phyloP scores from a whole-genome alignment of 139 green algal species.

The Limnomonas spitsbergensis region DNA sequence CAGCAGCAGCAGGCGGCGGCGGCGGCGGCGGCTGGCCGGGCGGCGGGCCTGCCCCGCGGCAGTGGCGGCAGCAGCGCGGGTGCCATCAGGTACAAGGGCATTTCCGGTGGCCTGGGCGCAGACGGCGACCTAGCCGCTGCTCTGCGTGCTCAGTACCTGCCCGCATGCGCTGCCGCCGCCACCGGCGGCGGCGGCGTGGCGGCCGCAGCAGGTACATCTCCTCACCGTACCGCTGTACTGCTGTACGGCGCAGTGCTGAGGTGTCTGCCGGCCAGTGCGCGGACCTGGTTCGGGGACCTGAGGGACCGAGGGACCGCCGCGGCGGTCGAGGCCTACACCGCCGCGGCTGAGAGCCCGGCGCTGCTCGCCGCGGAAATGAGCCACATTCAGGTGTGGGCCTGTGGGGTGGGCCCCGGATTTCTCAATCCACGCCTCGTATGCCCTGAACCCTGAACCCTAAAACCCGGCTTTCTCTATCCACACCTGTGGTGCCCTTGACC shows the following conservation, averaged over 20 bases:
- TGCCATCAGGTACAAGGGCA: neutral
- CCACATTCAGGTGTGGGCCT: constrained; percentile 35
- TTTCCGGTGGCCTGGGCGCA: neutral
- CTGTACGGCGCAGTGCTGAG: constrained; percentile 47
- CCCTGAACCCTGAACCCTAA: neutral
- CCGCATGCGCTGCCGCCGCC: too few species aligned
- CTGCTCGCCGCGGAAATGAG: constrained; percentile 79
- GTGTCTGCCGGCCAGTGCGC: constrained; percentile 67
- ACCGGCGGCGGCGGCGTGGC: too few species aligned
- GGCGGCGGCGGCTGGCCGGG: neutral
- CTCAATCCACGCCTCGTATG: too few species aligned
- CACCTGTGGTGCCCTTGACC: too few species aligned
- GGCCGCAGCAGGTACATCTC: too few species aligned
- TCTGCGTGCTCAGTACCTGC: too few species aligned
- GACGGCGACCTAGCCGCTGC: neutral
- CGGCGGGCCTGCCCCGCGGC: neutral
- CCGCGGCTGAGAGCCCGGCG: constrained; percentile 58
- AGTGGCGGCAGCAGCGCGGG: neutral
- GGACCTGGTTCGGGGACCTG: constrained; percentile 83
- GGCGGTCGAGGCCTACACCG: constrained; percentile 82
- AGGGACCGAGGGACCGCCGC: constrained; percentile 48
- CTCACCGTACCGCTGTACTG: too few species aligned
- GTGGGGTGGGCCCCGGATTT: too few species aligned
- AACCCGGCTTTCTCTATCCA: too few species aligned
- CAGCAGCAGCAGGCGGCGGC: neutral